Evolutionary conservation across 2,329 filamentous ascomycete species (phyloP), one percentile per base, ranked within the genome.

Genomic region (Hypoxylon sp.): DNA sequence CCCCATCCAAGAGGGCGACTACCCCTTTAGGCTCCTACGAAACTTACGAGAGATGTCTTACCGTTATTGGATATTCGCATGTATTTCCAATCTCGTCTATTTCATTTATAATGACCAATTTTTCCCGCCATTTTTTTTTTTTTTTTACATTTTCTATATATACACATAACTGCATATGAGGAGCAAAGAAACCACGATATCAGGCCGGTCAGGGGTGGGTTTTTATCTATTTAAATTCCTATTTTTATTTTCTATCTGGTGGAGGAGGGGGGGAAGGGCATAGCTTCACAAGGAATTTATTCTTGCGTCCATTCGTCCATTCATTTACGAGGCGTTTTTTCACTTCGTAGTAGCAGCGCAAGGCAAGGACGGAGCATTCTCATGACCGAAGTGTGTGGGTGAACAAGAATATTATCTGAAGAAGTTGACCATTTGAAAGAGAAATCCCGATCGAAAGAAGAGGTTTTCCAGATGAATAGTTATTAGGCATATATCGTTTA

Each of bases 121-220:
- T 44, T 57, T 37, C 20, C 52, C 41, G 37, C 48, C 43, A 51
- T 54, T 56, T 58, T 60, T 58, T 61, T 22, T n/a, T 44, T 28
- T 54, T 58, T 61, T 22, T 55, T 48, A 60, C 37, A 41, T 41
- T 56, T 48, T 55, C 49, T 56, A 60, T 61, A 65, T 59, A 64
- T 48, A 67, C 30, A 62, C 58, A 62, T 59, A 65, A 65, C 62
- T 65, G 65, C 65, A 67, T 67, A 67, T 56, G 57, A 58, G 64
- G 58, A 65, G 62, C 58, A 48, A 65, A 58, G 15, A 57, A 65
- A 67, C 58, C 65, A 67, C 57, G 58, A 62, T 17, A 50, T 50
- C 65, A 67, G 65, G 65, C 65, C 65, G 61, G 61, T 59, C n/a
- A 44, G 62, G 55, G 55, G 62, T 57, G 58, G 58, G 47, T 53